phyloP scores from a whole-genome alignment of 352 stramenopile genomes.

The Pythium aquatile region DNA sequence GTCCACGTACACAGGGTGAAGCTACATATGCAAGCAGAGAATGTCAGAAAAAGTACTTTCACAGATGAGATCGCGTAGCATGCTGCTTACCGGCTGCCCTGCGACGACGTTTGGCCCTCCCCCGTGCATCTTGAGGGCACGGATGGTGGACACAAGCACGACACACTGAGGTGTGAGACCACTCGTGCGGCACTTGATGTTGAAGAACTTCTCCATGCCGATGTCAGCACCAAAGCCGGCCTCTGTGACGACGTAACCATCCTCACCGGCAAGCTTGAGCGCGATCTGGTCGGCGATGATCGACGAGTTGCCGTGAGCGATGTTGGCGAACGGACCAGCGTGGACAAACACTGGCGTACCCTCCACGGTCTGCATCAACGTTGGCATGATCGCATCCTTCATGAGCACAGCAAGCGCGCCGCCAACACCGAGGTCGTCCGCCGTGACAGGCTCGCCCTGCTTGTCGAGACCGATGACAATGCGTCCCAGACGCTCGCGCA shows the following conservation, averaged over 20 bases:
- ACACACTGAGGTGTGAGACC: slow-evolving; percentile 95
- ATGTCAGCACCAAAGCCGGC: slow-evolving; percentile 98
- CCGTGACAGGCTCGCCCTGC: slow-evolving; percentile 89
- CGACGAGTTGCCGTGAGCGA: slow-evolving; percentile 96
- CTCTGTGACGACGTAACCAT: slow-evolving; percentile 97
- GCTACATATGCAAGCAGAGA: slow-evolving; percentile 14
- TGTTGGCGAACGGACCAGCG: slow-evolving; percentile 98
- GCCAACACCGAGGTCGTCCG: slow-evolving; percentile 96
- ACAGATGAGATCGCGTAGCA: background rate
- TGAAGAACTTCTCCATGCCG: slow-evolving; percentile 98
- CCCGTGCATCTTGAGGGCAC: slow-evolving; percentile 99
- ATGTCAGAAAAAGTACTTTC: background rate
- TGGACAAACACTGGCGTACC: slow-evolving; percentile 97
- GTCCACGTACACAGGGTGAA: slow-evolving; percentile 90
- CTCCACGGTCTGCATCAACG: slow-evolving; percentile 98
- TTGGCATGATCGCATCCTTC: slow-evolving; percentile 97
- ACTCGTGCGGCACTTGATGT: slow-evolving; percentile 98
- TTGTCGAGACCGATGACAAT: slow-evolving; percentile 94
- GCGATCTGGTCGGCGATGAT: slow-evolving; percentile 97
- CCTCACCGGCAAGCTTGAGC: slow-evolving; percentile 91
- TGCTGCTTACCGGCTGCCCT: slow-evolving; percentile 82
- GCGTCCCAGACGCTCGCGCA: slow-evolving; percentile 91
- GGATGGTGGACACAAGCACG: slow-evolving; percentile 97
- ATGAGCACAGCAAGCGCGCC: slow-evolving; percentile 97
- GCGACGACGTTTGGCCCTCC: slow-evolving; percentile 94